These are phyloP conservation scores for Chalara sp. DNA, from an alignment of 2,329 filamentous ascomycete genomes.

Conservation along the genomic window DNA sequence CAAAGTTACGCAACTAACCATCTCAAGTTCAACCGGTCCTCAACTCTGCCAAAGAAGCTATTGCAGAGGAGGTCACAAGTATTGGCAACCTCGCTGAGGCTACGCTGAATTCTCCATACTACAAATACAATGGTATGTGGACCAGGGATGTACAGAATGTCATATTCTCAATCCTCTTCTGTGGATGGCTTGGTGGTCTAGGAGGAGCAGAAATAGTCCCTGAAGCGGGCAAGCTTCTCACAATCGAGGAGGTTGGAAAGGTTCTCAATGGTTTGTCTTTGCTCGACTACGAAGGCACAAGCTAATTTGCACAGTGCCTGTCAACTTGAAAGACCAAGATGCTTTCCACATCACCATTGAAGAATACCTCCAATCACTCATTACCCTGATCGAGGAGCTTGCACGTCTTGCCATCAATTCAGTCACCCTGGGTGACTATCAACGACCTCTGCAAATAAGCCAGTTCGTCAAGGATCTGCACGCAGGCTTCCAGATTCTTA, in stretches of 20 bases:
- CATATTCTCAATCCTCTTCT: constrained; percentile 49
- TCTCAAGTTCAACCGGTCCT: constrained; percentile 60
- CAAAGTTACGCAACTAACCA: constrained; percentile 7
- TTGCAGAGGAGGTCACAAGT: constrained; percentile 65
- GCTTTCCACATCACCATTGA: constrained; percentile 94
- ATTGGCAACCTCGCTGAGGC: constrained; percentile 63
- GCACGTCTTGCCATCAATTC: constrained; percentile 87
- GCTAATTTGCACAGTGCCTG: constrained; percentile 55
- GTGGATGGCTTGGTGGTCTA: constrained; percentile 76
- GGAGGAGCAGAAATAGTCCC: constrained; percentile 42
- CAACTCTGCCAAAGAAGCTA: constrained; percentile 59
- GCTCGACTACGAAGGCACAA: not conserved
- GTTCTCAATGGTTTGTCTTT: constrained; percentile 54
- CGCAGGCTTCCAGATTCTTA: constrained; percentile 92
- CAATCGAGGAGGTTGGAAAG: constrained; percentile 78
- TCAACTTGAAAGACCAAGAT: constrained; percentile 84
- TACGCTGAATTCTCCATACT: constrained; percentile 86
- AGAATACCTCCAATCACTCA: constrained; percentile 88
- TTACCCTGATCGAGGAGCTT: constrained; percentile 83
- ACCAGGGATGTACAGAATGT: constrained; percentile 75
- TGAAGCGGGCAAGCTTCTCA: constrained; percentile 63
- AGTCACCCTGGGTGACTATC: constrained; percentile 84
- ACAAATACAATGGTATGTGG: constrained; percentile 92
- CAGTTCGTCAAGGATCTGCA: constrained; percentile 93
- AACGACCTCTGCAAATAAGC: constrained; percentile 79